Conservation (phyloP, 495 filamentous ascomycete genomes). For the Neurospora sp. region DNA sequence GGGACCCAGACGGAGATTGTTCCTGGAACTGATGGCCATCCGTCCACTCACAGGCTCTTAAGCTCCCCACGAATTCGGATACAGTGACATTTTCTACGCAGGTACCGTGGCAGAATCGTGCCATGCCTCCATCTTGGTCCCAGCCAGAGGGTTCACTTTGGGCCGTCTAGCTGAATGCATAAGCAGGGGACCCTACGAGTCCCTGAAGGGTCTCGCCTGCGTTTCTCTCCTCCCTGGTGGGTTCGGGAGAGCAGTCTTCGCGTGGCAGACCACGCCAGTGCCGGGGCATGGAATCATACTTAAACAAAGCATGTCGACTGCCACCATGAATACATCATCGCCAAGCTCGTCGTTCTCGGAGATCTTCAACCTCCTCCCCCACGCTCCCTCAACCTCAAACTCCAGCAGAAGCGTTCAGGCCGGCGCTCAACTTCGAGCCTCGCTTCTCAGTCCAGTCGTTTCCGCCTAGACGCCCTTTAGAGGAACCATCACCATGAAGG, state of each 20-base stretch:
- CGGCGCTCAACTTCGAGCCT: background rate
- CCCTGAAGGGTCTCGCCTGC: background rate
- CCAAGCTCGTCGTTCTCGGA: background rate
- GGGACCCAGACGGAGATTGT: background rate
- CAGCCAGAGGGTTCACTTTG: background rate
- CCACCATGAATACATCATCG: background rate
- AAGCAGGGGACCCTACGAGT: background rate
- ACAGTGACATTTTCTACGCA: background rate
- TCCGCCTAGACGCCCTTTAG: background rate
- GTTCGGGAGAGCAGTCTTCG: background rate
- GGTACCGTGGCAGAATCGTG: background rate
- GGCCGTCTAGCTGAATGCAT: background rate
- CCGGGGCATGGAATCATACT: background rate
- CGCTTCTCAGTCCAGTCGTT: background rate
- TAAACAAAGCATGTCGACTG: background rate
- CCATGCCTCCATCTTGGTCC: background rate
- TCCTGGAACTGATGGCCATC: background rate
- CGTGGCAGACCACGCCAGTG: background rate
- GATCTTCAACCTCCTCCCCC: background rate
- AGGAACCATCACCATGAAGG: constrained; percentile 12
- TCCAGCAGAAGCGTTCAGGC: background rate
- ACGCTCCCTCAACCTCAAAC: background rate
- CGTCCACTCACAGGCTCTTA: background rate
- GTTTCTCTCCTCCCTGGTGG: background rate
- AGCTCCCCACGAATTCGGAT: background rate